phyloP scores from a whole-genome alignment of 108 stramenopile genomes.

The Conticribra weissflogii region DNA sequence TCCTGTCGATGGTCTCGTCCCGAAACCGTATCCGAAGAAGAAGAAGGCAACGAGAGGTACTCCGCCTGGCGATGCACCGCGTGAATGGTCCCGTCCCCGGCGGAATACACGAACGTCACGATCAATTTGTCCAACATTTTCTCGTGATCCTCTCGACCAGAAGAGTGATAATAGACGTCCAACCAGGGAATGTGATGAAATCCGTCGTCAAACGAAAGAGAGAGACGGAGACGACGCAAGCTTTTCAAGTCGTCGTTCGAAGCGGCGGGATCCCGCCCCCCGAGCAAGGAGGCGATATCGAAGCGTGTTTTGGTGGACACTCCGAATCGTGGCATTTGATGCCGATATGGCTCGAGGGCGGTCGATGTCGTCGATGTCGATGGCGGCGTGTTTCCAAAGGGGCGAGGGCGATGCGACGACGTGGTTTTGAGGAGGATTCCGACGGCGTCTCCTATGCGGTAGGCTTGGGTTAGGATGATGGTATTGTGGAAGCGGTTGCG shows the following conservation, averaged over 20 bases:
- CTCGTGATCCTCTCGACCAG: background rate
- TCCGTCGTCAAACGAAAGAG: constrained; percentile 42
- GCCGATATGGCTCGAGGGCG: constrained; percentile 42
- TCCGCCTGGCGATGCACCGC: constrained; percentile 34
- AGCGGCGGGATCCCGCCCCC: background rate
- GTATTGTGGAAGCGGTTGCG: background rate
- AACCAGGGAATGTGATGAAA: constrained; percentile 44
- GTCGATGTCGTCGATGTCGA: too few species aligned
- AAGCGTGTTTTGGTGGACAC: constrained; percentile 37
- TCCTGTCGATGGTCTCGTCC: background rate
- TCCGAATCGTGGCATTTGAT: constrained; percentile 47
- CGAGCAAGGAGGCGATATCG: constrained; percentile 15
- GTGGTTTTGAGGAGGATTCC: constrained; percentile 41
- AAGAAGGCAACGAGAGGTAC: too few species aligned
- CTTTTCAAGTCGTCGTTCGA: background rate
- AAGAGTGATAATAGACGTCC: constrained; percentile 25
- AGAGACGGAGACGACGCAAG: constrained; percentile 17
- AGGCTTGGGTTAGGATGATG: background rate
- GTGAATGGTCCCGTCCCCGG: constrained; percentile 42
- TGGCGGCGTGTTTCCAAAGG: too few species aligned
- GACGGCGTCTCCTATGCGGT: constrained; percentile 41
- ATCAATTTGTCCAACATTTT: constrained; percentile 27
- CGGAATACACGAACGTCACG: constrained; percentile 37
- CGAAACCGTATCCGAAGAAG: constrained; percentile 6
- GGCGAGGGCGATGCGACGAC: background rate